A percentile compares a stretch with the other conserved stretches of the same genome.
phyloP scores from a whole-genome alignment of 108 stramenopile species.

The Fistulifera solaris region DNA sequence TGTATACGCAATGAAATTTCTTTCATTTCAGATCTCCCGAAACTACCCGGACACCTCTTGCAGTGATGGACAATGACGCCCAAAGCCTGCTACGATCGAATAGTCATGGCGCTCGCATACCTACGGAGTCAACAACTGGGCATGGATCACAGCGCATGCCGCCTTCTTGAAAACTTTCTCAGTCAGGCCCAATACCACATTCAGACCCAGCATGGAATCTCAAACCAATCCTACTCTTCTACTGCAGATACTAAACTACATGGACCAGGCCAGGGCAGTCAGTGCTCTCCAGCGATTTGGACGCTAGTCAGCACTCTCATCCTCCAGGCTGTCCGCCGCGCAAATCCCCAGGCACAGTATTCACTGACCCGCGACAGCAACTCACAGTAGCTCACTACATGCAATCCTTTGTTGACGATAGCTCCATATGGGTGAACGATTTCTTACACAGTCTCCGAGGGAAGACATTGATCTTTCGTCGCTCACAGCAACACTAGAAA shows the following conservation, averaged over 20 bases:
- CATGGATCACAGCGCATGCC: no score
- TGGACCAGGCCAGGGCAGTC: conserved; percentile 4
- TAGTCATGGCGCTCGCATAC: neutral
- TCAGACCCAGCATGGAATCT: neutral
- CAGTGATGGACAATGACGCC: conserved; percentile 6
- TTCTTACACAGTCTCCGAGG: neutral
- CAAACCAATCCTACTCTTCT: neutral
- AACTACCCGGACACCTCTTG: neutral
- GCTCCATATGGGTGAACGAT: neutral
- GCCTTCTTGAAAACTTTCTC: neutral
- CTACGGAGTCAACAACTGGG: neutral
- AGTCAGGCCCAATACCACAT: neutral
- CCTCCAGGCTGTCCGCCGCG: neutral
- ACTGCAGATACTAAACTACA: neutral
- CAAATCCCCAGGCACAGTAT: neutral
- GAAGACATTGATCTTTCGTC: neutral
- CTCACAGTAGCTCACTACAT: neutral
- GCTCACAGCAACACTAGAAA: neutral
- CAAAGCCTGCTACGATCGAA: conserved; percentile 5
- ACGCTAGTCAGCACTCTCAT: neutral
- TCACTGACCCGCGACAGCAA: neutral
- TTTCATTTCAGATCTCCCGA: neutral
- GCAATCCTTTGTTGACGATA: conserved; percentile 7
- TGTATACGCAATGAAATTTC: neutral
- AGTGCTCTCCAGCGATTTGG: conserved; percentile 1